Evolutionary conservation across 495 filamentous ascomycete species (phyloP).

Genomic region (Xylaria telfairii): DNA sequence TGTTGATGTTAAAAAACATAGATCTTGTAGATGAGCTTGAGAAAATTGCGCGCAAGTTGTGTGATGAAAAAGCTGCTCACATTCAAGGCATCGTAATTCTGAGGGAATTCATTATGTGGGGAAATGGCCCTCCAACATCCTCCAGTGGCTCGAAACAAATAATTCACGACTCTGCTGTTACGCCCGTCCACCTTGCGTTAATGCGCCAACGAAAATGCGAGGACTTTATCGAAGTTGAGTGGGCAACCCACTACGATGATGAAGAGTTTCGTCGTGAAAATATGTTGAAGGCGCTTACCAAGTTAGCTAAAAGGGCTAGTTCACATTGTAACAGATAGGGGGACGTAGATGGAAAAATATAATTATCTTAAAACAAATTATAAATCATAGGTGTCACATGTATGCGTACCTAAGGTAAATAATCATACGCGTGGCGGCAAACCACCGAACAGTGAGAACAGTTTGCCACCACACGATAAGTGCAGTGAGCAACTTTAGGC

Average conservation of each 20-base stretch:
- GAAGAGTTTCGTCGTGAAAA: neutral
- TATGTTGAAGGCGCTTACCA: neutral
- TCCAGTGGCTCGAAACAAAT: neutral
- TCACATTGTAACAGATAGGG: neutral
- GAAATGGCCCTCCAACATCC: neutral
- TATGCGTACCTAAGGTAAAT: too few relatives aligned
- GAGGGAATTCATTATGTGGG: neutral
- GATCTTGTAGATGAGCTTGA: neutral
- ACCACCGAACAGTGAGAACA: too few relatives aligned
- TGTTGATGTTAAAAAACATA: neutral
- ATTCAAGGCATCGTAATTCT: neutral
- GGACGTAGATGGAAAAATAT: too few relatives aligned
- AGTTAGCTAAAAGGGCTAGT: conserved; percentile 2
- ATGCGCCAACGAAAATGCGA: neutral
- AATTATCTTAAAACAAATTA: too few relatives aligned
- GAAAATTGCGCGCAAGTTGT: neutral
- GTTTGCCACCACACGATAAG: too few relatives aligned
- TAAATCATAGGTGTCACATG: too few relatives aligned
- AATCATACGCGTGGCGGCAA: too few relatives aligned
- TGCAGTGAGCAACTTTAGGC: too few relatives aligned
- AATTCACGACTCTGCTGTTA: neutral
- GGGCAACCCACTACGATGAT: neutral
- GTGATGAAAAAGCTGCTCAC: neutral
- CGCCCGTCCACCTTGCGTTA: neutral
- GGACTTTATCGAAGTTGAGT: neutral